Evolutionary conservation across 1,284 basidiomycete genomes (phyloP).

Genomic region (Sutorius eximius): DNA sequence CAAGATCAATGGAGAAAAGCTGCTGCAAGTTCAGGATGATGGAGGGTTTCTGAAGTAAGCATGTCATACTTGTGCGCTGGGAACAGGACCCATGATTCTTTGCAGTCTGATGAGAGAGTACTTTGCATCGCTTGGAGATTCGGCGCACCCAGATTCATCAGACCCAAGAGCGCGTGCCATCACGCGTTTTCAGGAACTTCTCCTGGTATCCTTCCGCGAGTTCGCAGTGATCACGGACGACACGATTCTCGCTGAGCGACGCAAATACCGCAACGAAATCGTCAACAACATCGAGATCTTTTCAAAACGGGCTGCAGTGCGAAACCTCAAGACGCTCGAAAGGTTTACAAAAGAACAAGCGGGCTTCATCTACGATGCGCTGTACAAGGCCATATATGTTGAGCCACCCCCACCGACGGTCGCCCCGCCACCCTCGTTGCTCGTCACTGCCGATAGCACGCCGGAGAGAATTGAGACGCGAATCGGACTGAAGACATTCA

Average conservation of each 20-base stretch:
- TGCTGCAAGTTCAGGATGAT: slow-evolving; percentile 96
- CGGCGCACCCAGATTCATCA: slow-evolving; percentile 87
- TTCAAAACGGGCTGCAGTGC: slow-evolving; percentile 90
- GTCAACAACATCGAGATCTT: slow-evolving; percentile 94
- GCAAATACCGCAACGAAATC: slow-evolving; percentile 87
- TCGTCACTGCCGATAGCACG: slow-evolving; percentile 54
- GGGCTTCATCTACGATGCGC: slow-evolving; percentile 88
- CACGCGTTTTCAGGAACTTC: slow-evolving; percentile 96
- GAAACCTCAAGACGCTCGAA: slow-evolving; percentile 83
- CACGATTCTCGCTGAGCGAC: slow-evolving; percentile 86
- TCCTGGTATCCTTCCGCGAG: slow-evolving; percentile 95
- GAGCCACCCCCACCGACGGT: slow-evolving; percentile 60
- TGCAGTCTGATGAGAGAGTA: slow-evolving; percentile 88
- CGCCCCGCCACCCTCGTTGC: slow-evolving; percentile 48
- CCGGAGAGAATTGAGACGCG: slow-evolving; percentile 87
- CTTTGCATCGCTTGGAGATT: slow-evolving; percentile 91
- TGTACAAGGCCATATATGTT: slow-evolving; percentile 86
- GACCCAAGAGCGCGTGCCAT: slow-evolving; percentile 93
- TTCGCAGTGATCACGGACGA: slow-evolving; percentile 98
- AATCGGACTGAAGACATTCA: slow-evolving; percentile 87
- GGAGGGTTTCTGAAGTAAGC: slow-evolving; percentile 92
- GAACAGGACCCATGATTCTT: background rate
- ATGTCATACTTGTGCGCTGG: background rate
- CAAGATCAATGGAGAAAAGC: slow-evolving; percentile 95
- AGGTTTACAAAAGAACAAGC: slow-evolving; percentile 88